These are phyloP conservation scores for Penicillium corylophilum DNA, from an alignment of 2,329 filamentous ascomycete genomes.

Conservation along the genomic window DNA sequence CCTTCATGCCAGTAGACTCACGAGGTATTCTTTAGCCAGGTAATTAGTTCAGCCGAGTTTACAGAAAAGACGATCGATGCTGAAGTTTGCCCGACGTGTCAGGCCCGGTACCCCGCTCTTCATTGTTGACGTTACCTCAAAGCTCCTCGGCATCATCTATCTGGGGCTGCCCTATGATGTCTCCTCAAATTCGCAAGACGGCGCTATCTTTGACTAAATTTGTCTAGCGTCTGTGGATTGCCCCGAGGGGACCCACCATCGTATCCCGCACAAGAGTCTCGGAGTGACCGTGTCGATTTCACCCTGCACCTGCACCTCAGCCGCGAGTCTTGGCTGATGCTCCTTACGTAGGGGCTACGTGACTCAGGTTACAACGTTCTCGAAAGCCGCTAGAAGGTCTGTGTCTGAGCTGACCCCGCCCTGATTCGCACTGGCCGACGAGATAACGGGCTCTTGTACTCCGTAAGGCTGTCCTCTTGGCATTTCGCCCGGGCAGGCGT, in stretches of 20 bases:
- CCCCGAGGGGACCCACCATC: neutral
- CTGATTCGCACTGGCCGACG: conserved; percentile 8
- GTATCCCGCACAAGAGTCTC: neutral
- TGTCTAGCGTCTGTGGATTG: neutral
- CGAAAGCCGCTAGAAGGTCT: conserved; percentile 27
- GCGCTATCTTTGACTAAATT: neutral
- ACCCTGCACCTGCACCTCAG: neutral
- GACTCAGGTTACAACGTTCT: conserved; percentile 18
- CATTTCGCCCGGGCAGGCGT: neutral
- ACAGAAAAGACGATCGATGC: too few species aligned
- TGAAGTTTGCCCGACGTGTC: too few species aligned
- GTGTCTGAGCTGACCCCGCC: neutral
- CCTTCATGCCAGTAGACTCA: too few species aligned
- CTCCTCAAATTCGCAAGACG: too few species aligned
- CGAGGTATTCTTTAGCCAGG: too few species aligned
- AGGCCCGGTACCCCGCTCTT: too few species aligned
- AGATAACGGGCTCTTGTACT: neutral
- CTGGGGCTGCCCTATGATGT: too few species aligned
- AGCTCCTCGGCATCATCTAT: too few species aligned
- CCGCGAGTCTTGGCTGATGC: conserved; percentile 7
- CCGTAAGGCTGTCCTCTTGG: neutral
- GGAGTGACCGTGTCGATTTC: conserved; percentile 10
- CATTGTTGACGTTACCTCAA: too few species aligned
- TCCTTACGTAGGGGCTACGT: conserved; percentile 2
- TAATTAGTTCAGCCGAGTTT: too few species aligned